phyloP scores from a whole-genome alignment of 1,139 yeast genomes.

The Pichia sp. region DNA sequence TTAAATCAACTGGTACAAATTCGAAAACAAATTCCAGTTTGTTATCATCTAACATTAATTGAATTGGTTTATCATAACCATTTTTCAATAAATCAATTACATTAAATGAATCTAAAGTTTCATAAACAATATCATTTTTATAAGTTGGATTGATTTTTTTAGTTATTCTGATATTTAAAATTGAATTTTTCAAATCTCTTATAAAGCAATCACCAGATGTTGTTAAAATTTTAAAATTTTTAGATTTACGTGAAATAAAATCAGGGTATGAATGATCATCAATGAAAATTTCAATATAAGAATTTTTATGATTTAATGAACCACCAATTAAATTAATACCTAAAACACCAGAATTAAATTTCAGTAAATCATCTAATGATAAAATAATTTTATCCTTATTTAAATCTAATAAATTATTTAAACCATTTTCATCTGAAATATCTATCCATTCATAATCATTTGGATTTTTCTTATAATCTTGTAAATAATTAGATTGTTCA shows the following conservation, averaged over 20 bases:
- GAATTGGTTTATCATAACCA: slow-evolving; percentile 40
- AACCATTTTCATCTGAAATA: slow-evolving; percentile 40
- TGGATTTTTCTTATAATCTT: slow-evolving; percentile 50
- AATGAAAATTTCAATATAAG: slow-evolving; percentile 49
- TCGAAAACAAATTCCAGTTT: slow-evolving; percentile 44
- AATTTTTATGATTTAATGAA: slow-evolving; percentile 37
- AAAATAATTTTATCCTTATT: slow-evolving; percentile 36
- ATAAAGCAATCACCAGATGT: slow-evolving; percentile 54
- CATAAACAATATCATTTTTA: slow-evolving; percentile 40
- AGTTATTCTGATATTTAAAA: slow-evolving; percentile 47
- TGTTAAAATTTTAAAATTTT: slow-evolving; percentile 34
- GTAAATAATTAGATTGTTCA: slow-evolving; percentile 37
- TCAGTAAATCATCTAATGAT: slow-evolving; percentile 45
- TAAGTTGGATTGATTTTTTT: slow-evolving; percentile 42
- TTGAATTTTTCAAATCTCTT: slow-evolving; percentile 62
- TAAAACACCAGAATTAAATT: slow-evolving; percentile 56
- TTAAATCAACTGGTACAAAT: slow-evolving; percentile 42
- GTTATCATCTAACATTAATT: slow-evolving; percentile 40
- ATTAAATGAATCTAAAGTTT: slow-evolving; percentile 41
- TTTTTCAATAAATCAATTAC: slow-evolving; percentile 48
- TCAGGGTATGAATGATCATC: slow-evolving; percentile 61
- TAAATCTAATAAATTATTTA: slow-evolving; percentile 31
- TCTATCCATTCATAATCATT: slow-evolving; percentile 51
- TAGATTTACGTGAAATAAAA: slow-evolving; percentile 42
- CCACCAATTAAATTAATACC: slow-evolving; percentile 48